Base-by-base conservation (phyloP, 179 eudicot genomes). In the Nepenthes alata region DNA sequence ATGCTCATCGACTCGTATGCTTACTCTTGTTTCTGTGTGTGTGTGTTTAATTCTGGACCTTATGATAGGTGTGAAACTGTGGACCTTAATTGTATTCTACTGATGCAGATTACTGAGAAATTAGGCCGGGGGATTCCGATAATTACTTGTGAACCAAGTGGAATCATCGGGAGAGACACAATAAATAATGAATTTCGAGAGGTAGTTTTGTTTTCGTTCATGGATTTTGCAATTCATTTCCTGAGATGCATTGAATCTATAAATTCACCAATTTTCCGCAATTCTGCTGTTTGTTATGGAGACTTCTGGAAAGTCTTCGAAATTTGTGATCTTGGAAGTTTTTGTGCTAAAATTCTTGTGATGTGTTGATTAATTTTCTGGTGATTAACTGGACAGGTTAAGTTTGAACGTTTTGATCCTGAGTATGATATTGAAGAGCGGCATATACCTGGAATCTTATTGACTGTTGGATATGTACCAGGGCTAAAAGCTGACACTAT, bases 401-500 rank as follows among this genome's bases (percentile, higher is more conserved):
- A 60, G 53, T 76, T 83, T 81, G 77, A 80, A 55, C 34, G 54
- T 51, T 41, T 53, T 16, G 78, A 70, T 51, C 62, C 67, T 25
- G 75, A 58, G 7, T 76, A 72, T 66, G 37, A 37, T 38, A 66
- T 35, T 67, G 44, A 15, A 70, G 51, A 60, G 53, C 52, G 14
- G 44, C 41, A 53, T 49, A 58, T 49, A 48, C 59, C 58, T 48
- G 91, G 95, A 34, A 55, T 91, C 58, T 61, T 80, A 36, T 74
- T 91, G 76, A 83, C 87, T 5, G 72, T 91, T 73, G 97, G 95
- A 62, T 84, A 75, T 81, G 38, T 91, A 53, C 97, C 97, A 5
- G 96, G 97, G 53, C 45, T 91, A 57, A 86, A 76, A 68, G 91
- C 82, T 62, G 71, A 69, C 72, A 62, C 63, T 37, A 63, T 91